Percentiles rank a stretch among this genome's conserved stretches.
Conservation (phyloP, 2,329 filamentous ascomycete species). For the Pochonia chlamydosporia region DNA sequence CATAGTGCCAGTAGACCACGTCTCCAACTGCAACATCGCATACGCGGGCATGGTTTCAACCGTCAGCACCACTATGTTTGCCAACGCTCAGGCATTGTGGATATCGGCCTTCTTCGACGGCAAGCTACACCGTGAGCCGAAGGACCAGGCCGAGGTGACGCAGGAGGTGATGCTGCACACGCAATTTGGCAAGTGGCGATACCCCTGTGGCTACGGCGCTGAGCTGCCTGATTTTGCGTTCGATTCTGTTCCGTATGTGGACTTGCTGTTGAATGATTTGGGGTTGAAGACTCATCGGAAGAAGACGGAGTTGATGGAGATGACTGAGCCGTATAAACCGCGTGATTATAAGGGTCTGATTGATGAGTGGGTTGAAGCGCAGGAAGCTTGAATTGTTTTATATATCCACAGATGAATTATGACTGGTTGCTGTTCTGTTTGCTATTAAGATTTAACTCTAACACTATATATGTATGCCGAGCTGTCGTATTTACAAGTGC, state of each 20-base stretch:
- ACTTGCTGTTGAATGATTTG: conserved; percentile 57
- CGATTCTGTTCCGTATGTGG: conserved; percentile 43
- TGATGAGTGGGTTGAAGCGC: conserved; percentile 1
- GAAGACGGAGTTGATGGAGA: conserved; percentile 7
- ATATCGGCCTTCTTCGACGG: conserved; percentile 1
- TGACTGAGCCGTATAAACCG: conserved; percentile 13
- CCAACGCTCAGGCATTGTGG: conserved; percentile 2
- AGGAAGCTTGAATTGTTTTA: too few species aligned
- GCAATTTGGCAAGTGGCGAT: conserved; percentile 65
- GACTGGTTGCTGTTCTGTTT: too few species aligned
- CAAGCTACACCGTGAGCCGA: background rate
- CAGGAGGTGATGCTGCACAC: conserved; percentile 57
- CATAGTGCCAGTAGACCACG: background rate
- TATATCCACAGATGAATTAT: too few species aligned
- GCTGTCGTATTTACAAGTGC: too few species aligned
- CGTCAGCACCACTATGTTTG: background rate
- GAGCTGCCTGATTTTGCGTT: conserved; percentile 66
- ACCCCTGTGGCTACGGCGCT: conserved; percentile 58
- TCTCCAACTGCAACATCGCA: background rate
- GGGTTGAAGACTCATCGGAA: conserved; percentile 39
- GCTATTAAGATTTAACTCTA: too few species aligned
- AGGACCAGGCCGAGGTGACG: conserved; percentile 30
- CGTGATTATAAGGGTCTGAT: conserved; percentile 2
- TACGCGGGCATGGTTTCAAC: conserved; percentile 1
- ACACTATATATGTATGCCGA: too few species aligned